Evolutionary conservation across 2,329 filamentous ascomycete species (phyloP).

Genomic region (Aspergillus floridensis): DNA sequence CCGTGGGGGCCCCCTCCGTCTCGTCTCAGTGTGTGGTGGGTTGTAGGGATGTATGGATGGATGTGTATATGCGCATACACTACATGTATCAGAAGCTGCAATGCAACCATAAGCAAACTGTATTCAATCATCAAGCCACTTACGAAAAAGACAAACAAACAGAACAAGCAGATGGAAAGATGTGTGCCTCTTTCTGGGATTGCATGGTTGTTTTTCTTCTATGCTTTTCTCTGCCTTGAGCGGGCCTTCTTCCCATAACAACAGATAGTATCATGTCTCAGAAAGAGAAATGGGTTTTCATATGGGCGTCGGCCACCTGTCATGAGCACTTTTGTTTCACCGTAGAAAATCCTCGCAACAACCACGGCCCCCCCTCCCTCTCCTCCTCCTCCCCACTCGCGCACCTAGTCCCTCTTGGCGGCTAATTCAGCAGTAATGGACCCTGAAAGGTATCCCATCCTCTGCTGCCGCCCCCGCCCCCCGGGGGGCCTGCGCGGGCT

Average conservation of each 20-base stretch:
- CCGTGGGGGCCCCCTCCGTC: neutral
- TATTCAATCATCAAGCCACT: neutral
- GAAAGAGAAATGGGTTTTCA: neutral
- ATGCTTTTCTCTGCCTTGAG: neutral
- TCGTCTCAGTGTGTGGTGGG: neutral
- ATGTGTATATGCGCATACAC: neutral
- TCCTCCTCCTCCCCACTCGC: constrained; percentile 9
- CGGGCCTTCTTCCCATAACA: neutral
- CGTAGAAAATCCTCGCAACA: neutral
- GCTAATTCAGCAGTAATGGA: constrained; percentile 15
- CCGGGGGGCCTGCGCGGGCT: neutral
- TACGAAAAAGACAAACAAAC: neutral
- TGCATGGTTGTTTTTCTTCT: neutral
- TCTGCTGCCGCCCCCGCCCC: neutral
- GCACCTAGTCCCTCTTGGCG: constrained; percentile 12
- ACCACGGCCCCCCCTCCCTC: neutral
- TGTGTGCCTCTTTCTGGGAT: neutral
- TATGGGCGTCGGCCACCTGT: neutral
- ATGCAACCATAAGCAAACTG: neutral
- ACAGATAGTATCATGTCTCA: neutral
- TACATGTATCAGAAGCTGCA: neutral
- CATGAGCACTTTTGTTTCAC: neutral
- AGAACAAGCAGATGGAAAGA: neutral
- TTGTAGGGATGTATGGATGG: neutral
- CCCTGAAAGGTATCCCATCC: constrained; percentile 5